Conservation (phyloP, 2,329 filamentous ascomycete species). For the Tolypocladium endophyticum region DNA sequence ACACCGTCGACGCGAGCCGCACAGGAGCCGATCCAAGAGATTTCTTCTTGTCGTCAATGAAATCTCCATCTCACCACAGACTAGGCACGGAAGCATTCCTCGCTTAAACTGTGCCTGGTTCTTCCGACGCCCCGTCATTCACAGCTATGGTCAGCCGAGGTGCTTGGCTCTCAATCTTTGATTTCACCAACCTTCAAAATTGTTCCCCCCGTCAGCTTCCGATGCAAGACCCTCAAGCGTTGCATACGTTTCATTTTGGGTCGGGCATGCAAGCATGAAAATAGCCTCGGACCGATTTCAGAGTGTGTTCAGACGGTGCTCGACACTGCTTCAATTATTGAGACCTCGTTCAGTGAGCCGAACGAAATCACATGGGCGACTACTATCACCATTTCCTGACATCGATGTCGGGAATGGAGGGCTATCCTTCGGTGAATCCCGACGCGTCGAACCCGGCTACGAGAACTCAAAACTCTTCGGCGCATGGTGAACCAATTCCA, state of each 20-base stretch:
- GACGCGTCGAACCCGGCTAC: conserved; percentile 29
- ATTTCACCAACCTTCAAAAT: background rate
- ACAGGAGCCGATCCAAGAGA: too few relatives aligned
- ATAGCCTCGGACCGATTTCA: background rate
- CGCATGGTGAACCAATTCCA: conserved; percentile 22
- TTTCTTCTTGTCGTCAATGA: background rate
- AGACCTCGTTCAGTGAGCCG: background rate
- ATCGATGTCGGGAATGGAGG: conserved; percentile 36
- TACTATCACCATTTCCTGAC: conserved; percentile 47
- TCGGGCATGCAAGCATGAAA: background rate
- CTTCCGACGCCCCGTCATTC: background rate
- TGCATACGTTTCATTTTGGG: background rate
- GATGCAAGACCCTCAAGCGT: background rate
- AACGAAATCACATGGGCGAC: conserved; percentile 34
- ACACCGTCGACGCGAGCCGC: background rate
- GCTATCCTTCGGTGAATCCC: conserved; percentile 24
- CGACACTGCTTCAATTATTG: background rate
- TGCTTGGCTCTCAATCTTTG: background rate
- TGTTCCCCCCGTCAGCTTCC: background rate
- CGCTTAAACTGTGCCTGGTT: background rate
- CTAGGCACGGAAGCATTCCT: too few relatives aligned
- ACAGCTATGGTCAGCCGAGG: background rate
- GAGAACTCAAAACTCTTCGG: conserved; percentile 17
- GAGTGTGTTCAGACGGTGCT: background rate
- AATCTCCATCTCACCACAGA: too few relatives aligned